These are phyloP conservation scores for Begonia masoniana DNA, from an alignment of 306 rosid genomes.

Conservation along the genomic window DNA sequence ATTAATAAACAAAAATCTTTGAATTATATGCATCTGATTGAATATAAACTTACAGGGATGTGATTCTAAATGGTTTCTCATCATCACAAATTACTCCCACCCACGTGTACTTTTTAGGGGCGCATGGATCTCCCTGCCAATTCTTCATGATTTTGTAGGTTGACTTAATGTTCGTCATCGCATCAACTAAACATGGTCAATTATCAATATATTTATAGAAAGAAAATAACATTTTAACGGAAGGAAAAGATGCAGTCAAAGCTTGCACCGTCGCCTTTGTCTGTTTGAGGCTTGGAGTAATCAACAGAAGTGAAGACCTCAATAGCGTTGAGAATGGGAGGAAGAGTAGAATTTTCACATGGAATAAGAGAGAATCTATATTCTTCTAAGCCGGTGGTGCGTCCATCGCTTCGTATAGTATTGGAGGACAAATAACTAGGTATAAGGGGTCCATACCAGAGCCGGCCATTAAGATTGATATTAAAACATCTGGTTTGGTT, in stretches of 20 bases:
- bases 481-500: conserved; percentile 19
- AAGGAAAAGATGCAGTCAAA: background rate
- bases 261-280: conserved; percentile 4
- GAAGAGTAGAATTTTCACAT: conserved; percentile 19
- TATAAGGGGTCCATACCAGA: conserved; percentile 1
- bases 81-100: conserved; percentile 35
- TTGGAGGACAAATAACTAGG: conserved; percentile 21
- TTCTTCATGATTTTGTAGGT: conserved; percentile 25
- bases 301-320: conserved; percentile 13
- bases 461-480: conserved; percentile 13
- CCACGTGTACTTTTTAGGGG: conserved; percentile 31
- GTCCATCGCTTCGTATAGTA: background rate
- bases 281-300: conserved; percentile 6
- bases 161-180: conserved; percentile 35
- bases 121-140: conserved; percentile 64
- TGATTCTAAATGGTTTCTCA: conserved; percentile 27
- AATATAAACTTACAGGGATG: conserved; percentile 27
- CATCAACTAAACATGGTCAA: conserved; percentile 21
- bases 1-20: background rate
- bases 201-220: too few species aligned
- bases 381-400: background rate
- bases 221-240: background rate
- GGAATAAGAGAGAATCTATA: conserved; percentile 3
- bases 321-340: conserved; percentile 36
- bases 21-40: background rate